phyloP scores from a whole-genome alignment of 2,329 filamentous ascomycete species.

The Endoconidiophora polonica region DNA sequence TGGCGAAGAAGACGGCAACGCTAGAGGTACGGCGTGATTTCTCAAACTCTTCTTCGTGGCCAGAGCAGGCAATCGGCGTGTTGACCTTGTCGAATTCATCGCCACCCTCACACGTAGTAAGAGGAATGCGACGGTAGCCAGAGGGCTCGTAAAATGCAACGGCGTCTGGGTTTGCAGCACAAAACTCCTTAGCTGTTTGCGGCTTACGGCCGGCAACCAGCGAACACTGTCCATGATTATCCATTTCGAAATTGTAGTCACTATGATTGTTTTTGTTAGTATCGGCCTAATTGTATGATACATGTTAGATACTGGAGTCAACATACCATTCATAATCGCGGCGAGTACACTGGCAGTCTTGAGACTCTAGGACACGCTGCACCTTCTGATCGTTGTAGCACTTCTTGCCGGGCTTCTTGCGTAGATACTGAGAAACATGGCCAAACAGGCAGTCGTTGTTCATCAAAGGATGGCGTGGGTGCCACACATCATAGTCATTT shows the following conservation, averaged over 20 bases:
- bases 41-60: constrained; percentile 68
- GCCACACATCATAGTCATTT: constrained; percentile 66
- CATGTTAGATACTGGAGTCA: background rate
- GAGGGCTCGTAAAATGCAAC: constrained; percentile 70
- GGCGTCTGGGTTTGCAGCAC: constrained; percentile 45
- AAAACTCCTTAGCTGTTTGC: constrained; percentile 32
- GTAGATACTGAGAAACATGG: constrained; percentile 73
- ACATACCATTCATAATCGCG: constrained; percentile 84
- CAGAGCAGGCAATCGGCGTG: constrained; percentile 48
- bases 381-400: constrained; percentile 73
- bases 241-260: constrained; percentile 84
- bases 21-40: constrained; percentile 53
- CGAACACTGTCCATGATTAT: constrained; percentile 57
- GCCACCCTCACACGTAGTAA: constrained; percentile 73
- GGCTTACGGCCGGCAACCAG: constrained; percentile 60
- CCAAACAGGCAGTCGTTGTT: constrained; percentile 79
- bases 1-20: constrained; percentile 67
- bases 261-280: constrained; percentile 25
- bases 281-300: background rate
- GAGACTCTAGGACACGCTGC: constrained; percentile 51
- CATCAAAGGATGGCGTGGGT: constrained; percentile 64
- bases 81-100: constrained; percentile 52
- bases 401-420: constrained; percentile 61
- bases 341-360: constrained; percentile 69
- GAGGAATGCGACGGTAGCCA: constrained; percentile 75